Conservation (phyloP, 345 rosid genomes). For the Physaria fendleri region DNA sequence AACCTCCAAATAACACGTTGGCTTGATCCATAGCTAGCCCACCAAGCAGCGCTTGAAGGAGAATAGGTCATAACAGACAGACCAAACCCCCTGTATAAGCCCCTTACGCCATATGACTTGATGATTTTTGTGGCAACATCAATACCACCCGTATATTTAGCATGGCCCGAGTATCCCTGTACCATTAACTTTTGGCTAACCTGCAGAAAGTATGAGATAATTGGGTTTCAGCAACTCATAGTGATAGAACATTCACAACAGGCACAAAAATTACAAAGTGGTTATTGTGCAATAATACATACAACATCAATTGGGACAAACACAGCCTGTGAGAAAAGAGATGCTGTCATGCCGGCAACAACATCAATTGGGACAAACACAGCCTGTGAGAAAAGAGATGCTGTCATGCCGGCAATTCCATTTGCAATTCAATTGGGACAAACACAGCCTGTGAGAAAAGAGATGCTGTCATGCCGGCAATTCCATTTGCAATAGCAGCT, state of each 20-base stretch:
- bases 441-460: conserved; percentile 80
- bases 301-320: conserved; percentile 97
- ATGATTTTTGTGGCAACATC: conserved; percentile 84
- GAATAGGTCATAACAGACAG: conserved; percentile 88
- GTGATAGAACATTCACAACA: background rate
- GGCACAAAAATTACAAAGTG: background rate
- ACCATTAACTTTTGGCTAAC: conserved; percentile 98
- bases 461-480: conserved; percentile 91
- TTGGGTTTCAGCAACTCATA: background rate
- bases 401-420: too few species aligned
- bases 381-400: too few species aligned
- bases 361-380: conserved; percentile 96
- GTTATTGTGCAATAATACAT: conserved; percentile 16
- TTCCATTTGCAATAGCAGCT: conserved; percentile 91
- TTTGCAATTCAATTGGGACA: conserved; percentile 96
- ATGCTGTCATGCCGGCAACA: too few species aligned
- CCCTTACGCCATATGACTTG: conserved; percentile 72
- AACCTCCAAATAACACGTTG: conserved; percentile 96
- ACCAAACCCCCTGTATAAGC: conserved; percentile 92
- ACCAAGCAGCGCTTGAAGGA: conserved; percentile 99
- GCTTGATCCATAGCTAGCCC: conserved; percentile 98
- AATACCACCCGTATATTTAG: conserved; percentile 77
- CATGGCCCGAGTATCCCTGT: conserved; percentile 93
- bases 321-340: conserved; percentile 83
- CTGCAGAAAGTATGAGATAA: conserved; percentile 35